Evolutionary conservation across 2,329 filamentous ascomycete species (phyloP), one percentile per base, ranked within the genome.

Genomic region (Teratosphaeriaceae sp.): DNA sequence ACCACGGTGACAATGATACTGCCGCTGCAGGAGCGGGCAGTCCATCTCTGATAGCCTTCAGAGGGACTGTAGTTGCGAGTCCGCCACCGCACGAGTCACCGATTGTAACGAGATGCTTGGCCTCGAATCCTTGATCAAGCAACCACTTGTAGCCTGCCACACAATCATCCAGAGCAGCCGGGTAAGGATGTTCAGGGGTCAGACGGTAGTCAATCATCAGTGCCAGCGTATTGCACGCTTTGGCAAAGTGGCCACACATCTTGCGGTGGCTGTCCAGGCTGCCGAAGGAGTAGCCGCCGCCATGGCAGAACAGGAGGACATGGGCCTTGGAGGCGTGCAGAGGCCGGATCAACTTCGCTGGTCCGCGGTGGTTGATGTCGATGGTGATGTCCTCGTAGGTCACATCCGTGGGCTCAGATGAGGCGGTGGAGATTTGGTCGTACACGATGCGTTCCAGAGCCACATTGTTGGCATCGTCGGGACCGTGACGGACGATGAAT

Each of bases 191-290:
- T 55, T 81, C 76, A 0, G 78, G 78, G 0, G 76, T 74, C 16
- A 78, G 67, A 12, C 78, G 66, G 54, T 81, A 81, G 3, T 76
- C 77, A 7, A 79, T 66, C 1, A 71, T 75, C 9, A 80, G 58
- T 9, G 73, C 70, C 0, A 70, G 68, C 1, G 75, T 45, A 34
- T 72, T 66, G 41, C 65, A 71, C 13, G 62, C 58, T 50, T 78
- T 68, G 27, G 75, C 75, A 3, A 59, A 46, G 37, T 59, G 56
- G 7, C 52, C 54, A 0, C 50, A 46, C 11, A 59, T 36, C 31
- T 57, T 59, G 13, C 56, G 47, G 33, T 59, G 56, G 15, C 48
- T 43, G 15, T 47, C 50, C 2, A 49, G 47, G 9, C 50, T 54
- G 22, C 56, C 56, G 31, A 56, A 53, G 12, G 41, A 44, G 33